These are phyloP conservation scores for Kluyveromyces sp. DNA, from an alignment of 1,139 yeast genomes.

Conservation along the genomic window DNA sequence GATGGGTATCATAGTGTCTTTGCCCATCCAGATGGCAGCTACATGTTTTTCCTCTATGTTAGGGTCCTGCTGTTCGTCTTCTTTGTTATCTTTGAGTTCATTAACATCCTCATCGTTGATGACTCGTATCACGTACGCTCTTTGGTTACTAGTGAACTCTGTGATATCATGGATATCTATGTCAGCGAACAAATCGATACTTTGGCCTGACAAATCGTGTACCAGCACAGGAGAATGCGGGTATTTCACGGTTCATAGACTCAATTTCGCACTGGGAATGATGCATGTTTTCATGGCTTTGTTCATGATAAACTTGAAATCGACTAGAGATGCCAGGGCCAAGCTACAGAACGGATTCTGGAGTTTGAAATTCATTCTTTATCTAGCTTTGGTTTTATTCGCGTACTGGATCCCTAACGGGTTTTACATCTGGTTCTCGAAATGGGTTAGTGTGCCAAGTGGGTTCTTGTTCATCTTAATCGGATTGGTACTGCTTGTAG, in stretches of 20 bases:
- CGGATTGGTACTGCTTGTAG: slow-evolving; percentile 84
- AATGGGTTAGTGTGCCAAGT: slow-evolving; percentile 75
- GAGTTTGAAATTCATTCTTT: slow-evolving; percentile 64
- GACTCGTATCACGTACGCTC: slow-evolving; percentile 78
- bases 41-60: slow-evolving; percentile 71
- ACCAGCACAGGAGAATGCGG: slow-evolving; percentile 81
- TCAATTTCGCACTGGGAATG: slow-evolving; percentile 81
- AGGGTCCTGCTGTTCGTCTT: slow-evolving; percentile 80
- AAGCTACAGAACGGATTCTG: slow-evolving; percentile 87
- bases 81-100: slow-evolving; percentile 47
- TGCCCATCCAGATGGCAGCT: slow-evolving; percentile 55
- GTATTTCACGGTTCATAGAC: slow-evolving; percentile 85
- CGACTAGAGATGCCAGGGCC: slow-evolving; percentile 75
- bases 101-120: slow-evolving; percentile 66
- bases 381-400: slow-evolving; percentile 50
- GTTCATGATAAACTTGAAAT: slow-evolving; percentile 63
- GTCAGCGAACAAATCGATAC: slow-evolving; percentile 72
- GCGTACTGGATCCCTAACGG: slow-evolving; percentile 80
- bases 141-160: slow-evolving; percentile 68
- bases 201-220: slow-evolving; percentile 71
- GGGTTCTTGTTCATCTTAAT: slow-evolving; percentile 82
- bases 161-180: slow-evolving; percentile 79
- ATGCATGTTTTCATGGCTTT: slow-evolving; percentile 69
- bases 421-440: slow-evolving; percentile 87
- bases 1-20: slow-evolving; percentile 83